Evolutionary conservation across 192 early-diverging fungal species (phyloP), one percentile per base, ranked within the genome.

Genomic region (Podila minutissima): DNA sequence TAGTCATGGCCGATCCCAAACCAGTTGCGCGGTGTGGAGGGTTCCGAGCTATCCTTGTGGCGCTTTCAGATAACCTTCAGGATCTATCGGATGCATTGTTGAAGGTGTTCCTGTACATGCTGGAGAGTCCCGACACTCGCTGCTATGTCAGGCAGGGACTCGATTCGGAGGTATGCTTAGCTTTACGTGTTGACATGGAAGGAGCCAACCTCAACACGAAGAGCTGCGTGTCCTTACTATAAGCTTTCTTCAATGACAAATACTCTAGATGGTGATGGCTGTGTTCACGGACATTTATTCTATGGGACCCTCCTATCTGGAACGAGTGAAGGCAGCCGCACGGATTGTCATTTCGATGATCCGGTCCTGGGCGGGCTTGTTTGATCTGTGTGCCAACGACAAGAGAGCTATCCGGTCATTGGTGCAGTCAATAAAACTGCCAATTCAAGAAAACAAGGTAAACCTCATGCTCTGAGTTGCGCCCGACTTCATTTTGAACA

Each of bases 281-380:
- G 85, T 89, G 13, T 94, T 96, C 74, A 94, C 93, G 0, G 94
- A 96, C 71, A 86, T 93, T 17, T 93, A 87, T 60, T 92, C 83
- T 28, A 83, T 86, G 53, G 92, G 90, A 12, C 83, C 86, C 15
- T 86, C 86, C 28, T 89, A 85, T 58, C 86, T 88, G 31, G 94
- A 95, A 35, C 81, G 90, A n/a, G 83, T 96, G 24, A 86, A 88
- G 49, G 85, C 90, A 12, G 90, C 90, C 71, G 85, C 88, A 1
- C 87, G 84, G 29, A 90, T 92, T 33, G 82, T 95, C 0, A 85
- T 86, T 15, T 83, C 89, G 24, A 83, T 95, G 50, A 57, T 95
- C 28, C 90, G 93, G 62, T 90, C 91, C 0, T 95, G 94, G 94
- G 92, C 93, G 11, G 94, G 94, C 10, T 71, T 95, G 12, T 88